These are phyloP conservation scores for Didymosphaeria variabile DNA, from an alignment of 2,329 filamentous ascomycete species.

Conservation along the genomic window DNA sequence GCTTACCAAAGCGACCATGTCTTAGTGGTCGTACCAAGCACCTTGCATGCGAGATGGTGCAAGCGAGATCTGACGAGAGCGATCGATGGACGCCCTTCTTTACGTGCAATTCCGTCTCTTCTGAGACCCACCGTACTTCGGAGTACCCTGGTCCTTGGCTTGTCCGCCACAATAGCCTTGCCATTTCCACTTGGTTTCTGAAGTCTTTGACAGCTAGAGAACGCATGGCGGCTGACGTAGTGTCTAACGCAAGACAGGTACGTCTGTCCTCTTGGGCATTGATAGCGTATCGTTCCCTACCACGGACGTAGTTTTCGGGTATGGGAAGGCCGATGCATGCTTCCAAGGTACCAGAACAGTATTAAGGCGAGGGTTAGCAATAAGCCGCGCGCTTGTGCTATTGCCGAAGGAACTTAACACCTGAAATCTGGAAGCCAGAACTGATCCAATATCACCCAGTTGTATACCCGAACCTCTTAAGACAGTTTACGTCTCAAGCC, in stretches of 20 bases:
- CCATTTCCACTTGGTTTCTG: neutral
- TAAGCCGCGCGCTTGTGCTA: constrained; percentile 13
- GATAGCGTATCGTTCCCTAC: neutral
- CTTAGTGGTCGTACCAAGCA: neutral
- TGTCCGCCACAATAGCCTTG: neutral
- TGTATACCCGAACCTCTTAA: constrained; percentile 27
- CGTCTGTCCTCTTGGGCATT: neutral
- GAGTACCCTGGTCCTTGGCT: neutral
- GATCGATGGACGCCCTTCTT: neutral
- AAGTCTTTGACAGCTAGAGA: neutral
- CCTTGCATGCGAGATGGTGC: neutral
- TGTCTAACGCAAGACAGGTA: neutral
- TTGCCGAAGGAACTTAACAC: neutral
- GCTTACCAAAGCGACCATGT: constrained; percentile 16
- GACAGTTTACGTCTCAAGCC: constrained; percentile 38
- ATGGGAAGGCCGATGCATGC: neutral
- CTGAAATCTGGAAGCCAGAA: constrained; percentile 18
- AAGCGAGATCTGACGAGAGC: constrained; percentile 1
- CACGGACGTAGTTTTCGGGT: neutral
- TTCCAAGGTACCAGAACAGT: neutral
- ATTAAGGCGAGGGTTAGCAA: neutral
- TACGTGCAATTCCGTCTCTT: neutral
- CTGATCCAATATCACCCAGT: constrained; percentile 26
- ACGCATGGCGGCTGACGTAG: constrained; percentile 4
- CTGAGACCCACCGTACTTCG: neutral